Evolutionary conservation across 1,284 basidiomycete species (phyloP), one percentile per base, ranked within the genome.

Genomic region (Ustilago cynodontis): DNA sequence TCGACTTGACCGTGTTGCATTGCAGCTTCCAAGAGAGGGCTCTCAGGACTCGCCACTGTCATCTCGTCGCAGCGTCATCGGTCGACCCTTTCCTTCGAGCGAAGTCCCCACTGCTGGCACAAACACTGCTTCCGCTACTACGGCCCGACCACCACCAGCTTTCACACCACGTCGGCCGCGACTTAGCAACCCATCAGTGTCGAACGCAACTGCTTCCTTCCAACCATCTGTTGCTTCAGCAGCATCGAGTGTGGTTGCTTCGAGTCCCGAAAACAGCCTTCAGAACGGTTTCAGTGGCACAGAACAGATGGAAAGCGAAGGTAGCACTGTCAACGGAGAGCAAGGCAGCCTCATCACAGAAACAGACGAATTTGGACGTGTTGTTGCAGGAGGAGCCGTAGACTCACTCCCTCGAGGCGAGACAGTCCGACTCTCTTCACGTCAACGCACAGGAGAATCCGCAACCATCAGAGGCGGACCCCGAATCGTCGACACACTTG

Each of bases 151-250:
- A 10, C 37, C 70, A 28, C 64, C 47, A 5, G 60, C 56, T 14
- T 73, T 80, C 28, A 69, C 64, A n/a, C 78, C 75, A 18, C 70
- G 75, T 41, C 61, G 67, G 8, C 75, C 78, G 2, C 59, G 69
- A 50, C 60, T 80, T 18, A 77, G 74, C 74, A 78, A 78, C 43
- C 78, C 78, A 2, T 74, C 70, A 4, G 75, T 78, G 14, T 78
- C 78, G 33, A 78, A 73, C 33, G 76, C 76, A 26, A 78, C 76
- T 9, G 76, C 76, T 0, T 67, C 65, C 0, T 70, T 59, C 22
- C 64, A 71, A 29, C 69, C 74, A 0, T 29, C 52, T 22, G 51
- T 63, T 2, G 50, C 47, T n/a, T 60, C 72, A 14, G 56, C 62
- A 16, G 56, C 72, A 2, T 59, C 63, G 0, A 70, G 67, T 39